Percentiles rank a stretch among this genome's conserved stretches.
Evolutionary conservation across 352 stramenopile genomes (phyloP).

Genomic region (Phytophthora pinifolia): DNA sequence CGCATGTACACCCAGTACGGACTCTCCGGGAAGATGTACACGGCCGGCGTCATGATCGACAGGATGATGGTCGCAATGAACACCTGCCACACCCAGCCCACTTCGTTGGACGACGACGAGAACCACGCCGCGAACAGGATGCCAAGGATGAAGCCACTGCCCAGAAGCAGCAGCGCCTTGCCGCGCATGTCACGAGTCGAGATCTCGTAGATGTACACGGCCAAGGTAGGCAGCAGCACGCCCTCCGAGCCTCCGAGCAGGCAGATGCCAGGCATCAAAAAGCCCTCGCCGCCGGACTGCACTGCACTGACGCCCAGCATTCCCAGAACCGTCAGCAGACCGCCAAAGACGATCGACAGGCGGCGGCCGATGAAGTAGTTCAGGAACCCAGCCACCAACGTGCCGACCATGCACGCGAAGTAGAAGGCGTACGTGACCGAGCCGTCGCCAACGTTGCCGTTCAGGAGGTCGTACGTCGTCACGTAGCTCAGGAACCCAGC

Average conservation of each 20-base stretch:
- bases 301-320: slow-evolving; percentile 73
- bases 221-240: slow-evolving; percentile 69
- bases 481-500: slow-evolving; percentile 80
- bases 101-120: slow-evolving; percentile 63
- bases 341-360: slow-evolving; percentile 70
- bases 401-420: slow-evolving; percentile 47
- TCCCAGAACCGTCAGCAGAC: slow-evolving; percentile 63
- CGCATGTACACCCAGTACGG: slow-evolving; percentile 86
- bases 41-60: slow-evolving; percentile 73
- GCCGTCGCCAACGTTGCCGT: slow-evolving; percentile 59
- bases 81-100: slow-evolving; percentile 86
- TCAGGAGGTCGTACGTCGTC: slow-evolving; percentile 70
- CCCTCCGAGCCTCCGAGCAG: slow-evolving; percentile 60
- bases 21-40: slow-evolving; percentile 87
- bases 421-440: slow-evolving; percentile 76
- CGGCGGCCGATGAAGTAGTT: slow-evolving; percentile 79
- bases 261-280: slow-evolving; percentile 65
- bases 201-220: slow-evolving; percentile 88
- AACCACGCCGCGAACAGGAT: slow-evolving; percentile 68
- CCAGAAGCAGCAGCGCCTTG: slow-evolving; percentile 76
- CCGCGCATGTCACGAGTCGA: slow-evolving; percentile 82
- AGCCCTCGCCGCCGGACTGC: slow-evolving; percentile 46
- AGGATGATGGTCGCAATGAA: slow-evolving; percentile 80
- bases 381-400: slow-evolving; percentile 49
- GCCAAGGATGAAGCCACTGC: slow-evolving; percentile 66